A percentile compares a stretch with the other conserved stretches of the same genome.
Conservation (phyloP, 805 yeast species). For the Teunomyces barrocoloradensis region DNA sequence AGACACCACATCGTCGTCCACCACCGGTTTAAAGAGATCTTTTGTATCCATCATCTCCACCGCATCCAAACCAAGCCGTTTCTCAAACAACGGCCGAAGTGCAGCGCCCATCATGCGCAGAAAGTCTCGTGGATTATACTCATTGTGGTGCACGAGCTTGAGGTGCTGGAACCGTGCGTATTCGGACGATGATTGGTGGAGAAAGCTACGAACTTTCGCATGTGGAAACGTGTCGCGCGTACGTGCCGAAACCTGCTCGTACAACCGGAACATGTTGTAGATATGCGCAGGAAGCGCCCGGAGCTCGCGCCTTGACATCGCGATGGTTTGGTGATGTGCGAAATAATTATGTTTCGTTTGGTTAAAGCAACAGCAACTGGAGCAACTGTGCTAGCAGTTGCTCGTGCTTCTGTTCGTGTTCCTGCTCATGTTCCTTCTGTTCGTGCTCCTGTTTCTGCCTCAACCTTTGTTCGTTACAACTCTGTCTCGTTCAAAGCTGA, state of each 20-base stretch:
- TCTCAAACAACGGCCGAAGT: constrained; percentile 20
- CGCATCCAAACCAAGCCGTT: constrained; percentile 11
- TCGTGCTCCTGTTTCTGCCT: neutral
- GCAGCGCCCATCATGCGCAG: constrained; percentile 19
- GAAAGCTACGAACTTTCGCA: constrained; percentile 12
- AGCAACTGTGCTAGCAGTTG: neutral
- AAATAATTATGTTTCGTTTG: too few relatives aligned
- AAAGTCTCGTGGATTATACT: constrained; percentile 17
- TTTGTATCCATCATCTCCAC: constrained; percentile 11
- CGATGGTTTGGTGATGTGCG: neutral
- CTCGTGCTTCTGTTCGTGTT: neutral
- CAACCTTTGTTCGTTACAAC: neutral
- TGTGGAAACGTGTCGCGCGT: constrained; percentile 8
- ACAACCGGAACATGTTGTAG: constrained; percentile 15
- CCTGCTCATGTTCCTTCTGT: neutral
- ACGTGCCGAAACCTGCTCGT: constrained; percentile 16
- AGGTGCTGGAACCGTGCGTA: constrained; percentile 19
- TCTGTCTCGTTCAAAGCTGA: constrained; percentile 48
- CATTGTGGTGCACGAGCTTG: constrained; percentile 15
- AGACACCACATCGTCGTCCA: constrained; percentile 7
- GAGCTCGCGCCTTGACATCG: constrained; percentile 18
- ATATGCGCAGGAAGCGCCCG: constrained; percentile 22
- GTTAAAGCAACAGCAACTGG: too few relatives aligned
- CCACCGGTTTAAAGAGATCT: constrained; percentile 5
- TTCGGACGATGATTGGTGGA: constrained; percentile 16